Percentiles rank a stretch among this genome's conserved stretches.
These are phyloP conservation scores for Backusella parvicylindrica DNA, from an alignment of 192 early-diverging fungal genomes.

Conservation along the genomic window DNA sequence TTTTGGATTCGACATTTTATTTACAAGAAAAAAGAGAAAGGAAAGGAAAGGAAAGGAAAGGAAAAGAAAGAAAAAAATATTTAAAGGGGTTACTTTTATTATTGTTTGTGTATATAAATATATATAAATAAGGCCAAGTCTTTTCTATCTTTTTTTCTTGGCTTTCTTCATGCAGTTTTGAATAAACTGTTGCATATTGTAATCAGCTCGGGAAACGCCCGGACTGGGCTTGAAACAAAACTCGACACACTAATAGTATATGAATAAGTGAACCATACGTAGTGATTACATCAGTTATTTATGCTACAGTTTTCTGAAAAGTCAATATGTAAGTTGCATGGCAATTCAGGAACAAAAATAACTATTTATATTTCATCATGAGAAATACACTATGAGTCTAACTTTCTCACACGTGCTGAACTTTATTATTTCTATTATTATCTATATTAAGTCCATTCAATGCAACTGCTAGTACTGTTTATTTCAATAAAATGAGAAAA, in stretches of 20 bases:
- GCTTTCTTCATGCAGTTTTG: slow-evolving; percentile 2
- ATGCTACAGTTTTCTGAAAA: too few relatives aligned
- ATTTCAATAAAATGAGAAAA: too few relatives aligned
- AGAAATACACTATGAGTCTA: neutral
- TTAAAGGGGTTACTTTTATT: neutral
- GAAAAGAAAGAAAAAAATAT: neutral
- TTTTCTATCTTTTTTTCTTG: neutral
- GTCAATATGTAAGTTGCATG: too few relatives aligned
- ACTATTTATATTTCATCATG: neutral
- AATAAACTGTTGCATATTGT: neutral
- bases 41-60: neutral
- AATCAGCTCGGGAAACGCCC: neutral
- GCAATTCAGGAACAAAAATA: neutral
- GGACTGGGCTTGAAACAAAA: neutral
- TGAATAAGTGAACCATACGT: too few relatives aligned
- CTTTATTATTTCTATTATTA: too few relatives aligned
- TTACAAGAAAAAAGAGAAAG: neutral
- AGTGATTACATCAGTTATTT: too few relatives aligned
- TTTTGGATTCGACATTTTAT: slow-evolving; percentile 10
- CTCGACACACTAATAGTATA: neutral
- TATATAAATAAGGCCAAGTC: neutral
- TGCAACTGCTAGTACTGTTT: too few relatives aligned
- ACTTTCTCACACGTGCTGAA: neutral
- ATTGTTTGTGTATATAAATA: neutral
- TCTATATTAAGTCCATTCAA: neutral